phyloP scores from a whole-genome alignment of 257 asterid species.

The Osmanthus fragrans region DNA sequence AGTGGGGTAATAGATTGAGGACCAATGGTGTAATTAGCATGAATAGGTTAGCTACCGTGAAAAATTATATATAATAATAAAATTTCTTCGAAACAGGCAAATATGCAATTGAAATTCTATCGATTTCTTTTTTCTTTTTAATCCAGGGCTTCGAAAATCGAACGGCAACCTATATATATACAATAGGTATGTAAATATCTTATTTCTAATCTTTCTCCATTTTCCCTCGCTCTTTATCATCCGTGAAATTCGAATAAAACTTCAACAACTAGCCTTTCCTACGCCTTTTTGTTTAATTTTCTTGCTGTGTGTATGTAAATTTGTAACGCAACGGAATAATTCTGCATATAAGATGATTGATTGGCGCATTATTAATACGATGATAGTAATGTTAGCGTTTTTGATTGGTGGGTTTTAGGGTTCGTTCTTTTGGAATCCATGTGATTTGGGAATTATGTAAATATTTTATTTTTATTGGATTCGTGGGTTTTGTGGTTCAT shows the following conservation, averaged over 20 bases:
- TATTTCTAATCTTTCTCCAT: not conserved
- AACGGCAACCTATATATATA: not conserved
- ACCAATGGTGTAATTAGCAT: not conserved
- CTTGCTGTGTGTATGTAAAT: not conserved
- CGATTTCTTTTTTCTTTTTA: not conserved
- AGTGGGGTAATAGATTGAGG: not conserved
- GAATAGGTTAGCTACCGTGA: not conserved
- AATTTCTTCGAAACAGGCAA: not conserved
- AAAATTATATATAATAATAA: too few relatives aligned
- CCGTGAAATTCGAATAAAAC: not conserved
- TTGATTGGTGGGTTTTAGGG: constrained; percentile 25
- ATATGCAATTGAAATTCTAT: not conserved
- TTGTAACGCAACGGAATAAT: not conserved
- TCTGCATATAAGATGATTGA: not conserved
- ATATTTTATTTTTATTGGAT: constrained; percentile 12
- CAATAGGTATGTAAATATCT: not conserved
- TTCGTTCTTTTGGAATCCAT: constrained; percentile 2
- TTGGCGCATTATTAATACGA: not conserved
- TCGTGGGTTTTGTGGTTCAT: constrained; percentile 22
- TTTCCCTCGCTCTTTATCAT: not conserved
- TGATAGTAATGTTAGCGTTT: constrained; percentile 26
- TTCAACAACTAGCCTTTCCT: not conserved
- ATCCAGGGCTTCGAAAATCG: not conserved
- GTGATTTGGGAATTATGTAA: constrained; percentile 8
- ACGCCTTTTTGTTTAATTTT: not conserved